Conservation (phyloP, 257 asterid species). For the Solanum commersonii region DNA sequence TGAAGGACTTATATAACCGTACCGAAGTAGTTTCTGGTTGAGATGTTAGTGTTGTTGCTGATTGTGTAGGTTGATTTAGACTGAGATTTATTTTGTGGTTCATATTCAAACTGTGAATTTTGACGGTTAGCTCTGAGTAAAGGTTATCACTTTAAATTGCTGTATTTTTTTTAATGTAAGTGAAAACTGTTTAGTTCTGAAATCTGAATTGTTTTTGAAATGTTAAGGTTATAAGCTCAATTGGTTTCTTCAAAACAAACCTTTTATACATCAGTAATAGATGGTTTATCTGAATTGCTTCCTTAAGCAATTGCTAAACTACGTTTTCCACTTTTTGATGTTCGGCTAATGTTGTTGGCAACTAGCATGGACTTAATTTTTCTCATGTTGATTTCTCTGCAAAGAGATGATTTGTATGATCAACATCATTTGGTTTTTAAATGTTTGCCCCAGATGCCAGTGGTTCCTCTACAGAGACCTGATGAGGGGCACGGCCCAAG, state of each 20-base stretch:
- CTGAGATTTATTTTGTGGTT: not conserved
- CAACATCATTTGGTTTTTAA: not conserved
- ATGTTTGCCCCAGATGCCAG: constrained; percentile 58
- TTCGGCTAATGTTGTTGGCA: not conserved
- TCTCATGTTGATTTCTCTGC: not conserved
- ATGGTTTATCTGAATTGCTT: not conserved
- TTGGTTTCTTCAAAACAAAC: not conserved
- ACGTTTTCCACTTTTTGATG: not conserved
- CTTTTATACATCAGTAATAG: not conserved
- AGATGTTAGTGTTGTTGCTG: not conserved
- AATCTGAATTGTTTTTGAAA: not conserved
- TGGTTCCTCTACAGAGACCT: constrained; percentile 80
- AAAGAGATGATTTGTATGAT: not conserved
- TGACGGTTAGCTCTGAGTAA: not conserved
- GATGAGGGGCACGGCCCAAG: constrained; percentile 65
- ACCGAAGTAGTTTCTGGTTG: not conserved
- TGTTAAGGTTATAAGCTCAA: not conserved
- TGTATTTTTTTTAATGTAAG: not conserved
- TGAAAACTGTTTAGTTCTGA: not conserved
- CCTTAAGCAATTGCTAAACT: not conserved
- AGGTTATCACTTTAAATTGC: not conserved
- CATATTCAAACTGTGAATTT: not conserved
- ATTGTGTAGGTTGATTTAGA: not conserved
- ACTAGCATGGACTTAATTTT: not conserved
- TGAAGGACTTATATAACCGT: not conserved